Base-by-base conservation (phyloP, 23 red algal genomes). In the Gracilaria caudata region DNA sequence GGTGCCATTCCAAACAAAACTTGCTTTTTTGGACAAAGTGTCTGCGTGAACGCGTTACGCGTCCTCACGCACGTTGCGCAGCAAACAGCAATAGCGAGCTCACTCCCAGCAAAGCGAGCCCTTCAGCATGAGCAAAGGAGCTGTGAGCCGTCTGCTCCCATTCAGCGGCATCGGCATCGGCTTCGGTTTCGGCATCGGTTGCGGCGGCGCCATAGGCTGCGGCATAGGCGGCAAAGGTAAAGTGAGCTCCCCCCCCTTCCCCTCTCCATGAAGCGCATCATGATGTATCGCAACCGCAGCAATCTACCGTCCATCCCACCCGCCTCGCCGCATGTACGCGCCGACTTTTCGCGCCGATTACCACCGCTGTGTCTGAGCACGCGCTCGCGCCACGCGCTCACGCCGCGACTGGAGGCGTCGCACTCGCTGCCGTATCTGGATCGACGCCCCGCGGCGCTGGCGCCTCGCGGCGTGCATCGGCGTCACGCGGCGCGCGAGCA, bases 81-180 rank as follows among this genome's bases (percentile, higher is more conserved):
- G n/a, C n/a, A n/a, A n/a, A n/a, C n/a, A n/a, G n/a, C n/a, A n/a
- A n/a, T n/a, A n/a, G n/a, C n/a, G n/a, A n/a, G n/a, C n/a, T n/a
- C n/a, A n/a, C n/a, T n/a, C n/a, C n/a, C n/a, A n/a, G n/a, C n/a
- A n/a, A n/a, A n/a, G n/a, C n/a, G n/a, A n/a, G n/a, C n/a, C n/a
- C n/a, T n/a, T n/a, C 32, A 75, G 43, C n/a, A 83, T 83, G 79
- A 83, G 32, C 7, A 13, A 19, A 47, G 79, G 79, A 41, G 34
- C 79, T n/a, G 9, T 63, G 1, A 66, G 37, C 13, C 79, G 79
- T 45, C 63, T 83, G n/a, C 59, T 83, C 17, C 79, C 79, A 19
- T 83, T 83, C 53, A 83, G 79, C 39, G 79, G 79, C 29, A 83
- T 83, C 58, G 79, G 79, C 38, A 66, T 83, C 56, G 79, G 79